Evolutionary conservation across 2,329 filamentous ascomycete genomes (phyloP).

Genomic region (Orbilia javanica): DNA sequence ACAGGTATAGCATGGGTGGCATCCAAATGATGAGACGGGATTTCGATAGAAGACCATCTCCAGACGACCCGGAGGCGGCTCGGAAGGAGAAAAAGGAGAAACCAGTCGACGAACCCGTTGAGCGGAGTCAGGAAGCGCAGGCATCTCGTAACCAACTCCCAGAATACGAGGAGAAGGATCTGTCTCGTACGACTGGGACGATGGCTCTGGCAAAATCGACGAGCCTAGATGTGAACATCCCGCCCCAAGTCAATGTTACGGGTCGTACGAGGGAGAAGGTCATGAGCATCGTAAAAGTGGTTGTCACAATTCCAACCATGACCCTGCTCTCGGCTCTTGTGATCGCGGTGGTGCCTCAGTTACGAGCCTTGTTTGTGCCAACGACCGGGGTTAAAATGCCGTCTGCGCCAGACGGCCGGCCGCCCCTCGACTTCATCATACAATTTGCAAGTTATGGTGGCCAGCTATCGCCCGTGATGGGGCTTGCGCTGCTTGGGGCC

Average conservation of each 20-base stretch:
- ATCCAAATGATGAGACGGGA: slow-evolving; percentile 61
- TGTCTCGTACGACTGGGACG: slow-evolving; percentile 37
- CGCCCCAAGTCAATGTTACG: slow-evolving; percentile 9
- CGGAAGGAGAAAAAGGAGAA: slow-evolving; percentile 34
- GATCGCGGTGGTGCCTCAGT: slow-evolving; percentile 59
- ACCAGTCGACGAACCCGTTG: slow-evolving; percentile 30
- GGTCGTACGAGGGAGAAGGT: slow-evolving; percentile 51
- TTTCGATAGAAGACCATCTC: slow-evolving; percentile 53
- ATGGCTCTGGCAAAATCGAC: slow-evolving; percentile 35
- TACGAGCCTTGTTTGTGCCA: slow-evolving; percentile 61
- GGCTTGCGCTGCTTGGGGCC: slow-evolving; percentile 61
- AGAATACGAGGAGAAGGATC: slow-evolving; percentile 50
- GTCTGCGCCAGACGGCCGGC: slow-evolving; percentile 60
- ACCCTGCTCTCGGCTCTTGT: slow-evolving; percentile 60
- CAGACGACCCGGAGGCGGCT: slow-evolving; percentile 56
- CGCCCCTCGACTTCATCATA: slow-evolving; percentile 62
- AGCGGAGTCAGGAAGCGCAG: slow-evolving; percentile 37
- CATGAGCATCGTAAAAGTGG: slow-evolving; percentile 56
- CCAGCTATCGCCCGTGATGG: slow-evolving; percentile 60
- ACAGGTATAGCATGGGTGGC: slow-evolving; percentile 59
- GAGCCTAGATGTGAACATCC: slow-evolving; percentile 50
- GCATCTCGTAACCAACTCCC: slow-evolving; percentile 44
- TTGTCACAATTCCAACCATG: slow-evolving; percentile 60
- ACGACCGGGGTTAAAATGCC: slow-evolving; percentile 57
- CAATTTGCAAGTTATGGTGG: slow-evolving; percentile 60